Evolutionary conservation across 345 rosid species (phyloP).

Genomic region (Orychophragmus violaceus): DNA sequence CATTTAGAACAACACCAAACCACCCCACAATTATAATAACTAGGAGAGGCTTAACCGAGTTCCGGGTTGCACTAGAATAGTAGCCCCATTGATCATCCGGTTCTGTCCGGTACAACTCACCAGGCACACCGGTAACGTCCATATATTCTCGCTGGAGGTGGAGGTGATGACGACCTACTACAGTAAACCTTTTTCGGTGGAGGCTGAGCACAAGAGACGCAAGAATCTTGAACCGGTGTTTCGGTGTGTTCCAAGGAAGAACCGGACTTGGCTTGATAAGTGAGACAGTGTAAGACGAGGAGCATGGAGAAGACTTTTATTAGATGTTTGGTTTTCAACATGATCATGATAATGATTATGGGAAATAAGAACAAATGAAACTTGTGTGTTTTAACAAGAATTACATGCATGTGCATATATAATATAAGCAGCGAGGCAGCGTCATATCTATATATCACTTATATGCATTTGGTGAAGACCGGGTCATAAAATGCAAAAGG

Average conservation of each 20-base stretch:
- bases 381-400: too few species aligned
- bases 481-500: constrained; percentile 12
- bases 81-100: constrained; percentile 30
- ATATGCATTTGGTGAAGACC: constrained; percentile 20
- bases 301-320: background rate
- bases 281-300: background rate
- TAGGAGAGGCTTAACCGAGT: constrained; percentile 10
- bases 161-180: constrained; percentile 19
- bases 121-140: constrained; percentile 41
- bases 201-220: constrained; percentile 32
- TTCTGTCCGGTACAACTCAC: constrained; percentile 34
- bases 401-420: constrained; percentile 4
- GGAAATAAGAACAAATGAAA: too few species aligned
- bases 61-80: constrained; percentile 34
- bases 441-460: constrained; percentile 16
- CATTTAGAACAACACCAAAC: background rate
- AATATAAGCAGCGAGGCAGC: background rate
- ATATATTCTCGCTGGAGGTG: constrained; percentile 47
- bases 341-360: constrained; percentile 3
- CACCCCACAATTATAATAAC: constrained; percentile 20
- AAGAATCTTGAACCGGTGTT: constrained; percentile 29
- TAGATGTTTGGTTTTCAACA: background rate
- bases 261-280: constrained; percentile 10
- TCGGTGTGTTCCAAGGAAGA: constrained; percentile 20
- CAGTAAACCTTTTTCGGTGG: constrained; percentile 27